Percentiles rank a stretch among this genome's conserved stretches.
Conservation (phyloP, 108 stramenopile genomes). For the Fistulifera pelliculosa region DNA sequence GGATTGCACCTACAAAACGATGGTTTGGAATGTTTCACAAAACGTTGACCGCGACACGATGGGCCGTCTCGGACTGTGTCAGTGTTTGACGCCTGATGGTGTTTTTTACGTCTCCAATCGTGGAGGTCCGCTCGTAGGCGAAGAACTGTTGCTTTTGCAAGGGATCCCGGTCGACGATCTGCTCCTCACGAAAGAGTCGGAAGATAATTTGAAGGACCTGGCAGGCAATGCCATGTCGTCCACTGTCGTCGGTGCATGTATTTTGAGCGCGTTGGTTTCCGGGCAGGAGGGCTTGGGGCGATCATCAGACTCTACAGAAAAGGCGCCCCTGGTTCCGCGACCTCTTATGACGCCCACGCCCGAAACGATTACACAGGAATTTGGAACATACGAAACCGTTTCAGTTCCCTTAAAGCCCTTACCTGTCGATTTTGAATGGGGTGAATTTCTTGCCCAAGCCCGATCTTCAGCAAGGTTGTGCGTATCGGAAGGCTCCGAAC, state of each 20-base stretch:
- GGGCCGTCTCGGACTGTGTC: conserved; percentile 30
- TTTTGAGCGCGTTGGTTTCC: conserved; percentile 17
- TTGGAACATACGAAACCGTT: conserved; percentile 10
- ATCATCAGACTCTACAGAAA: too few relatives aligned
- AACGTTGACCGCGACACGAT: conserved; percentile 38
- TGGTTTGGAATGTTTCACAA: conserved; percentile 44
- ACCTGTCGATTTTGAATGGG: not conserved
- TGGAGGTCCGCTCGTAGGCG: conserved; percentile 36
- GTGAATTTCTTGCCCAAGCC: conserved; percentile 3
- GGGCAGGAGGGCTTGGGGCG: not conserved
- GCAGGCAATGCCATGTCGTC: conserved; percentile 36
- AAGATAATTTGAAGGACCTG: conserved; percentile 29
- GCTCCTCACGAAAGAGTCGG: conserved; percentile 33
- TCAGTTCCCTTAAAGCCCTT: not conserved
- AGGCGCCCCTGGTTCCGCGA: conserved; percentile 16
- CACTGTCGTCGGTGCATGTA: conserved; percentile 30
- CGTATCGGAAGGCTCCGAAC: conserved; percentile 12
- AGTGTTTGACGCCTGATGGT: conserved; percentile 34
- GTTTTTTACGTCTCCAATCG: conserved; percentile 33
- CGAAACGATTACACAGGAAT: conserved; percentile 11
- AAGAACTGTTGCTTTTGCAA: conserved; percentile 34
- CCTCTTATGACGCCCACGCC: conserved; percentile 4
- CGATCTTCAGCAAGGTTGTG: conserved; percentile 10
- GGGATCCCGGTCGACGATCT: conserved; percentile 38
- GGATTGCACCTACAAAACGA: conserved; percentile 32